Evolutionary conservation across 83 land plant species (phyloP).

Genomic region (Larix sibirica): DNA sequence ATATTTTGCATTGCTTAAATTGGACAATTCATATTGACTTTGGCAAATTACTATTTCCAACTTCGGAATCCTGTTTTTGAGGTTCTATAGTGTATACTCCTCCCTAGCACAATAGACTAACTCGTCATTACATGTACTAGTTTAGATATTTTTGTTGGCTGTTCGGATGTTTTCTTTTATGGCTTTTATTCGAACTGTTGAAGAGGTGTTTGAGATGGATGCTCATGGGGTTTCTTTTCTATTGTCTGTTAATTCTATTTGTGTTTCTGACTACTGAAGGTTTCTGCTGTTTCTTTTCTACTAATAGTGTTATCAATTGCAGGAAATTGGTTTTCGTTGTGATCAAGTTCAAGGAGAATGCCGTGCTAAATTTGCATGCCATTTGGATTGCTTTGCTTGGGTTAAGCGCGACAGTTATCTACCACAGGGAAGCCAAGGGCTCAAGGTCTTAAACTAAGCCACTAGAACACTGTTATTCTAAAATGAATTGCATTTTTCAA

Average conservation of each 20-base stretch:
- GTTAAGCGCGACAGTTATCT: conserved; percentile 99
- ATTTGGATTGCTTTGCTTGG: conserved; percentile 99
- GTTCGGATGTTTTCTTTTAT: neutral
- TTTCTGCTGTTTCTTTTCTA: neutral
- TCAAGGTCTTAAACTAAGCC: conserved; percentile 63
- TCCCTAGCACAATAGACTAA: neutral
- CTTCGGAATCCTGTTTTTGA: neutral
- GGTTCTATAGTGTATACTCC: neutral
- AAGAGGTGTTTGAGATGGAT: neutral
- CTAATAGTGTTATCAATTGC: conserved; percentile 18
- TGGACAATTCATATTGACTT: too few relatives aligned
- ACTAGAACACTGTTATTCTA: neutral
- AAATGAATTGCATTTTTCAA: neutral
- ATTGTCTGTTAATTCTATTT: neutral
- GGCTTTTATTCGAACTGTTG: neutral
- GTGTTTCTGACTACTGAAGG: neutral
- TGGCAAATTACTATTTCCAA: too few relatives aligned
- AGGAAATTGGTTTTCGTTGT: conserved; percentile 94
- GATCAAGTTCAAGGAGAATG: conserved; percentile 92
- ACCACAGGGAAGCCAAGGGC: conserved; percentile 98
- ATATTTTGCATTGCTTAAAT: neutral
- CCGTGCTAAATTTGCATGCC: conserved; percentile 96
- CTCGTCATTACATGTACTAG: neutral
- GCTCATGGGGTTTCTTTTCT: neutral
- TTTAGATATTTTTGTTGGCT: neutral